phyloP scores from a whole-genome alignment of 2,329 filamentous ascomycete genomes.

The Aspergillus jensenii region DNA sequence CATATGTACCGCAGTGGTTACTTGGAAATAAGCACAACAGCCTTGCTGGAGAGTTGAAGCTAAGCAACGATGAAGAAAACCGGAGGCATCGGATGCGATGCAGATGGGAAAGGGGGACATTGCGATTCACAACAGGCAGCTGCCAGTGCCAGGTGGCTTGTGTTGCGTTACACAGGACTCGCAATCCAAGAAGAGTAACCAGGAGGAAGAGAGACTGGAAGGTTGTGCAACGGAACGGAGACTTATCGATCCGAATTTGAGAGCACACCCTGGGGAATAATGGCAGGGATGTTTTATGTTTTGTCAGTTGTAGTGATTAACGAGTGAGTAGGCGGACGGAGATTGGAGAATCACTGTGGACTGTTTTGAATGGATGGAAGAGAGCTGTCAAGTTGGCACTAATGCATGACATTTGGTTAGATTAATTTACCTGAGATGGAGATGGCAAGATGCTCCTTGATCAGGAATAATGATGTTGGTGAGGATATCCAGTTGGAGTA shows the following conservation, averaged over 20 bases:
- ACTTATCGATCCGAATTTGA: background rate
- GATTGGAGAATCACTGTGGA: background rate
- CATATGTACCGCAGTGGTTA: too few species aligned
- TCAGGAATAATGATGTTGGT: background rate
- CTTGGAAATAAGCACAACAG: too few species aligned
- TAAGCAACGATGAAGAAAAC: background rate
- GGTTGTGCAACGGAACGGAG: background rate
- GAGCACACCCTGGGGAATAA: too few species aligned
- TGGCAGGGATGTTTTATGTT: background rate
- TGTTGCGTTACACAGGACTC: background rate
- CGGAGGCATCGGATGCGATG: background rate
- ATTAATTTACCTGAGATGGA: background rate
- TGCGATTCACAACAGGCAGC: background rate
- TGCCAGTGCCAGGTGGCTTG: background rate
- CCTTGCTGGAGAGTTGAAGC: too few species aligned
- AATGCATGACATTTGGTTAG: constrained; percentile 19
- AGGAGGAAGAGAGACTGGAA: background rate
- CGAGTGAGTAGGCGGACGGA: too few species aligned
- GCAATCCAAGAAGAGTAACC: background rate
- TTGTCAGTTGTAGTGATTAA: too few species aligned
- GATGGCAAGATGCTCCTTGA: background rate
- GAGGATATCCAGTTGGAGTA: background rate
- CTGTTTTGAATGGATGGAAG: constrained; percentile 6
- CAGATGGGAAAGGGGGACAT: too few species aligned
- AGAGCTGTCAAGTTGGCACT: constrained; percentile 6